Conservation (phyloP, 129 eudicot genomes). For the Heracleum sosnowskyi region DNA sequence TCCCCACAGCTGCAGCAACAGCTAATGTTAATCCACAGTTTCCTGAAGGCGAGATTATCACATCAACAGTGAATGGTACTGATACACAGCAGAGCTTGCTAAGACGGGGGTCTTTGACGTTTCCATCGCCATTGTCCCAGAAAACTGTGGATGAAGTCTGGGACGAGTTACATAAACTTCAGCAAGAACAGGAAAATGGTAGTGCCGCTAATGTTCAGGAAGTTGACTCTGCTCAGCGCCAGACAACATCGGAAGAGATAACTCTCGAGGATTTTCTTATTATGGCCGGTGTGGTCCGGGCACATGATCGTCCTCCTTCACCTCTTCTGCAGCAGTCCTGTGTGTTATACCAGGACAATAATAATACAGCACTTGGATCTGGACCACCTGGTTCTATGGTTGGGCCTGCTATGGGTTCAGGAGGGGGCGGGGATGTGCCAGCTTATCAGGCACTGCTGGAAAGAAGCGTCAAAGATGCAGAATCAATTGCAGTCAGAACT, state of each 20-base stretch:
- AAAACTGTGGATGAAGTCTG: slow-evolving; percentile 83
- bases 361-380: slow-evolving; percentile 23
- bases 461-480: slow-evolving; percentile 29
- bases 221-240: slow-evolving; percentile 36
- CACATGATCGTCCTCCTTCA: slow-evolving; percentile 19
- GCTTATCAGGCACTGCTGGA: slow-evolving; percentile 21
- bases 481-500: slow-evolving; percentile 25
- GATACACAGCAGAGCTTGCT: slow-evolving; percentile 44
- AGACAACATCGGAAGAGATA: slow-evolving; percentile 74
- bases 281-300: slow-evolving; percentile 78
- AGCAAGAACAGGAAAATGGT: slow-evolving; percentile 18
- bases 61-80: slow-evolving; percentile 23
- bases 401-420: slow-evolving; percentile 38
- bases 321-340: slow-evolving; percentile 26
- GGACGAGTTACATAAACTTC: slow-evolving; percentile 62
- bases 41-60: slow-evolving; percentile 10
- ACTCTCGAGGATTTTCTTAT: slow-evolving; percentile 76
- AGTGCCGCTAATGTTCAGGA: slow-evolving; percentile 15
- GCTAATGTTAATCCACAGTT: slow-evolving; percentile 13
- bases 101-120: slow-evolving; percentile 65
- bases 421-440: slow-evolving; percentile 22
- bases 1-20: slow-evolving; percentile 5
- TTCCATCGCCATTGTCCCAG: slow-evolving; percentile 46
- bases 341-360: slow-evolving; percentile 37
- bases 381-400: slow-evolving; percentile 25